Percentiles rank a stretch among this genome's conserved stretches.
Evolutionary conservation across 441 rosid genomes (phyloP).

Genomic region (Hura crepitans): DNA sequence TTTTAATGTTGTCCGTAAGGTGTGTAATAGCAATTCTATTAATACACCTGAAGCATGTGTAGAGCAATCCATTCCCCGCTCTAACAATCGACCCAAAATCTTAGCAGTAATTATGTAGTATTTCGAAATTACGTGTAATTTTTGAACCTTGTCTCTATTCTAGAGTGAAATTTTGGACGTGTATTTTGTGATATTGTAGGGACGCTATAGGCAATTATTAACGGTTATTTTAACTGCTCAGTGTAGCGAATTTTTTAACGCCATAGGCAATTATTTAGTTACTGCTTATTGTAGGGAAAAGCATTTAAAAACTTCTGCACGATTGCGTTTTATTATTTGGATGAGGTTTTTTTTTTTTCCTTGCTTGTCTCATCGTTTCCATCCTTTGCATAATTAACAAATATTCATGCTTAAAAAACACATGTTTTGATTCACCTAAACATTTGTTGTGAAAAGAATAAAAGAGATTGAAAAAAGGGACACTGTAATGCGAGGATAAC

Average conservation of each 20-base stretch:
- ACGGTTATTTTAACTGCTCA: neutral
- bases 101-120: constrained; percentile 9
- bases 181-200: constrained; percentile 1
- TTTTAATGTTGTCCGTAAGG: constrained; percentile 7
- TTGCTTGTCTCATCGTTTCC: no score
- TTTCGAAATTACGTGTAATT: constrained; percentile 22
- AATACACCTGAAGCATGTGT: constrained; percentile 14
- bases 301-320: neutral
- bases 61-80: constrained; percentile 4
- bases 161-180: constrained; percentile 38
- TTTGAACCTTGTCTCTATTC: neutral
- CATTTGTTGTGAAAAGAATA: no score
- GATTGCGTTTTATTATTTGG: neutral
- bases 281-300: neutral
- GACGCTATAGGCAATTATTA: neutral
- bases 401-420: no score
- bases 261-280: no score
- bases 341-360: no score
- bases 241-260: no score
- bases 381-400: no score
- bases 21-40: constrained; percentile 21
- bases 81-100: constrained; percentile 6
- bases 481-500: neutral
- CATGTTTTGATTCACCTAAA: no score
- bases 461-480: no score